Percentiles rank a stretch among this genome's conserved stretches.
phyloP scores from a whole-genome alignment of 768 basidiomycete species.

The Lyophyllum decastes region DNA sequence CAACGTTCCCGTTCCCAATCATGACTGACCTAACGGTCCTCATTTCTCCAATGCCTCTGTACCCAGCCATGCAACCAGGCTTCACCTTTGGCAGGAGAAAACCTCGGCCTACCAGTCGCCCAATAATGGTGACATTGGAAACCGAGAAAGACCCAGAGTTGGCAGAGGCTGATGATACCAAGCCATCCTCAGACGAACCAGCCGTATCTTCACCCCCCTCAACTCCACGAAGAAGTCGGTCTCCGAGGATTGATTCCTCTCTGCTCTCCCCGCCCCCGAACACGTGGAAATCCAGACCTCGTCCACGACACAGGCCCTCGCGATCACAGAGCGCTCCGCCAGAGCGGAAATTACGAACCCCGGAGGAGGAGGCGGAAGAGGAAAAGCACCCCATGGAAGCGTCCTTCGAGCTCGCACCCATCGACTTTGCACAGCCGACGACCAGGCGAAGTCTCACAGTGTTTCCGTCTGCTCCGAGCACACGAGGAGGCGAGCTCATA shows the following conservation, averaged over 20 bases:
- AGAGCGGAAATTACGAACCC: conserved; percentile 24
- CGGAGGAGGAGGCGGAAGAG: neutral
- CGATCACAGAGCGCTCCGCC: conserved; percentile 53
- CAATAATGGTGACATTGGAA: conserved; percentile 48
- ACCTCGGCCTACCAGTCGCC: conserved; percentile 25
- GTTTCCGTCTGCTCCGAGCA: conserved; percentile 27
- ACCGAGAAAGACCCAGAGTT: conserved; percentile 27
- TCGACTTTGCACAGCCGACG: conserved; percentile 15
- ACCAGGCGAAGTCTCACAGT: conserved; percentile 31
- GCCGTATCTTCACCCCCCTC: conserved; percentile 3
- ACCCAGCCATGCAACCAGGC: conserved; percentile 31
- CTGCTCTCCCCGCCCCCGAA: conserved; percentile 51
- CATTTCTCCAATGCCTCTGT: conserved; percentile 46
- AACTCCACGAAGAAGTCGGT: conserved; percentile 12
- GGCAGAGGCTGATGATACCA: conserved; percentile 17
- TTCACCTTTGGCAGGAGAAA: conserved; percentile 34
- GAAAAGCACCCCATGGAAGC: conserved; percentile 6
- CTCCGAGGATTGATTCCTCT: conserved; percentile 29
- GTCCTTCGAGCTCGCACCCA: conserved; percentile 12
- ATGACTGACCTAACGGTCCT: conserved; percentile 58
- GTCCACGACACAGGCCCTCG: conserved; percentile 38
- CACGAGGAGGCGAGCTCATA: conserved; percentile 47
- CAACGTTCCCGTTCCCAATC: neutral
- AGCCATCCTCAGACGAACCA: neutral
- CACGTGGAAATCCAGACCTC: conserved; percentile 41